Conservation (phyloP, 352 stramenopile species). For the Plasmopara viticola region DNA sequence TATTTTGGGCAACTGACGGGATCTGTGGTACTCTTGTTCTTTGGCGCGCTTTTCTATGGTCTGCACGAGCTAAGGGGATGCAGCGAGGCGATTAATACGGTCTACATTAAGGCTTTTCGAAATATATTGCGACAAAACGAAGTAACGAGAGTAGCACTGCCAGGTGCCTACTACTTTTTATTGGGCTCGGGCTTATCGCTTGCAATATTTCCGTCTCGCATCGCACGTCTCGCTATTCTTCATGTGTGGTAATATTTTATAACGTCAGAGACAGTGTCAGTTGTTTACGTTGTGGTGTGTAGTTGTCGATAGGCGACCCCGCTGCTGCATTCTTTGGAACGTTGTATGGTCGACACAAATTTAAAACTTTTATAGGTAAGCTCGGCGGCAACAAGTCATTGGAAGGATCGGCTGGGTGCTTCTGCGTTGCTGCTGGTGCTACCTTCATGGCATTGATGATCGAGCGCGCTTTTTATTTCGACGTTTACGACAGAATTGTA, state of each 20-base stretch:
- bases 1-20: conserved; percentile 20
- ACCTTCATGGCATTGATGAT: conserved; percentile 18
- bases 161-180: conserved; percentile 57
- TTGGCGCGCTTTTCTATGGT: conserved; percentile 29
- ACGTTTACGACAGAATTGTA: neutral
- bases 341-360: conserved; percentile 34
- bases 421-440: conserved; percentile 17
- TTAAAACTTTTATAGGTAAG: conserved; percentile 15
- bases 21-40: conserved; percentile 26
- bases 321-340: conserved; percentile 40
- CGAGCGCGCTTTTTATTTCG: conserved; percentile 28
- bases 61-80: conserved; percentile 29
- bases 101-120: conserved; percentile 38
- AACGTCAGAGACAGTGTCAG: neutral
- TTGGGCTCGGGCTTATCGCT: conserved; percentile 37
- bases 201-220: conserved; percentile 25
- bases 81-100: conserved; percentile 22
- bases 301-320: conserved; percentile 52
- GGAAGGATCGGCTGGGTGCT: conserved; percentile 41
- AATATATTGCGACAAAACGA: conserved; percentile 45
- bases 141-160: conserved; percentile 27
- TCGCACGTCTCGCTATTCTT: conserved; percentile 49
- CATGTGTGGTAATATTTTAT: conserved; percentile 28
- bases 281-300: neutral
- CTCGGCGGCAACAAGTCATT: conserved; percentile 34